Percentiles rank a stretch among this genome's conserved stretches.
These are phyloP conservation scores for Tetrahymena thermophila DNA, from an alignment of 73 alveolate genomes.

Conservation along the genomic window DNA sequence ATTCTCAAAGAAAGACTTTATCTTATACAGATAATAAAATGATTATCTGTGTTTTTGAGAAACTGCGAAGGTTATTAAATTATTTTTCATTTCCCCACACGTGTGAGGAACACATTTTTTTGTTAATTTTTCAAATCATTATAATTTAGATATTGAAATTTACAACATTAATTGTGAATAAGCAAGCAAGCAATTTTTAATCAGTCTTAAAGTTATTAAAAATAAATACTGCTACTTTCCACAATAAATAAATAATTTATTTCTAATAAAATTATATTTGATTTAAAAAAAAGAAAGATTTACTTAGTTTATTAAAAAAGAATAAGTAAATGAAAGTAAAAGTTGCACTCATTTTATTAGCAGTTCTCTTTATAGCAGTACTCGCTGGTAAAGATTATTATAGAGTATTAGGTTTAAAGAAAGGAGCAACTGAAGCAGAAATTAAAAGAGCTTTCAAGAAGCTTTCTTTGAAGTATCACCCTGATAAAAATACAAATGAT, in stretches of 20 bases:
- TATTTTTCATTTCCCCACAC: neutral
- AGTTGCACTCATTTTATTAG: neutral
- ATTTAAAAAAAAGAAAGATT: neutral
- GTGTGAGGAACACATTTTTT: neutral
- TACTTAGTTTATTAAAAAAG: neutral
- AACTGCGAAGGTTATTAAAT: neutral
- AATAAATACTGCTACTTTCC: neutral
- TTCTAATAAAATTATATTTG: neutral
- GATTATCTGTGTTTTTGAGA: neutral
- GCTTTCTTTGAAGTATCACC: slow-evolving; percentile 71
- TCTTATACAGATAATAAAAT: too few species aligned
- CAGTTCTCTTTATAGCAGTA: neutral
- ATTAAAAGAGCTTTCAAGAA: slow-evolving; percentile 53
- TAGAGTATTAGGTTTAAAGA: slow-evolving; percentile 49
- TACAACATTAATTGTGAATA: neutral
- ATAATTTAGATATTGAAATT: neutral
- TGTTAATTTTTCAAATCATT: neutral
- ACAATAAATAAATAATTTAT: neutral
- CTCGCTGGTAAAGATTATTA: slow-evolving; percentile 54
- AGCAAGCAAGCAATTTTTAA: neutral
- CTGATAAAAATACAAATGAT: slow-evolving; percentile 53
- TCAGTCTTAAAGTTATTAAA: neutral
- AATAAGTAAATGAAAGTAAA: neutral
- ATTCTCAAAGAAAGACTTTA: too few species aligned
- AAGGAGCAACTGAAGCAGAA: slow-evolving; percentile 50